Evolutionary conservation across 2,329 filamentous ascomycete genomes (phyloP), one percentile per base, ranked within the genome.

Genomic region (Paecilomyces variotii): DNA sequence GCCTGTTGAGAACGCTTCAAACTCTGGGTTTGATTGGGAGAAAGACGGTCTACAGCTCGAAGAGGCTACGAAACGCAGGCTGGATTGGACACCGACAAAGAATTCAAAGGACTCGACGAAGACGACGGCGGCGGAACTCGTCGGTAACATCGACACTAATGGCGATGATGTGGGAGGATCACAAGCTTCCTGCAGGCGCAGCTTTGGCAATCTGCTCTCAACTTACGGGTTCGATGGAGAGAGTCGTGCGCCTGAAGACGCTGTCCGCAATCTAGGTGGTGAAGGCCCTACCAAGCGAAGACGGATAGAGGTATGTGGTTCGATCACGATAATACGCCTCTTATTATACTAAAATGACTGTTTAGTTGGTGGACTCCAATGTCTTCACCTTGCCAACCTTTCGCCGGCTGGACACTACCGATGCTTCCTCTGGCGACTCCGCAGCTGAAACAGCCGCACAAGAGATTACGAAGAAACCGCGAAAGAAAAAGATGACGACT

Each of bases 401-500:
- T 28, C 50, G 27, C 24, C 50, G 27, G 27, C 50, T 14, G 25
- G 50, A 52, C 12, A 52, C 50, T 26, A 28, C 10, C 3, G 24
- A 28, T 26, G 5, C 25, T 52, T 26, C 50, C 11, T 19, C 53
- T 30, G 34, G 49, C 27, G 55, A 56, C 2, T 51, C 26, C 11
- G 28, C 39, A 12, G n/a, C 11, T 45, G 32, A 59, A 51, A 39
- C 62, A 55, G 59, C 58, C 2, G 59, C 59, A 7, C 60, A 61
- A 24, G 3, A 58, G 6, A 63, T 62, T 45, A 67, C 65, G 54
- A 68, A 68, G 45, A 87, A 84, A 63, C 76, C 78, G 4, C 75
- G 80, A 2, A 86, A 84, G 71, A 91, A 89, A 73, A 92, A 88
- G 70, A 75, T 86, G 0, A 85, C 84, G 49, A 95, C 90, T 0